phyloP scores from a whole-genome alignment of 2,329 filamentous ascomycete genomes.

The Alternaria alternata region DNA sequence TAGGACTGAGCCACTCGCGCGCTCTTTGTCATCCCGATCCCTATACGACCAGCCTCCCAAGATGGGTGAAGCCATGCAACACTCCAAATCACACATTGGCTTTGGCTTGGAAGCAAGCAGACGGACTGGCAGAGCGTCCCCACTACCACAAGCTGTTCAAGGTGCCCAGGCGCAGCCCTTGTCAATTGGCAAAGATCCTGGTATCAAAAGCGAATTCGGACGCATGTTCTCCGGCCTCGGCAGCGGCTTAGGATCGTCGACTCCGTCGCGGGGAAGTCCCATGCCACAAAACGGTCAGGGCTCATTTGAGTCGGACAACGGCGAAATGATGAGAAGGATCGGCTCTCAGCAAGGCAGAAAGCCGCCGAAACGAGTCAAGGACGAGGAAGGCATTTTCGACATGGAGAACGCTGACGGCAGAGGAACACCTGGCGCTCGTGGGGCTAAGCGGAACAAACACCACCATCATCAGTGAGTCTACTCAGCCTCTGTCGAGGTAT shows the following conservation, averaged over 20 bases:
- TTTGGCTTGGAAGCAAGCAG: constrained; percentile 78
- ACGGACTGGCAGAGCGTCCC: constrained; percentile 83
- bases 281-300: constrained; percentile 49
- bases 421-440: constrained; percentile 70
- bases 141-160: constrained; percentile 90
- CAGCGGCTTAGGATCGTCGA: constrained; percentile 68
- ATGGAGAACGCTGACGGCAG: constrained; percentile 71
- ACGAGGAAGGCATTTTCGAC: constrained; percentile 73
- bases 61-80: constrained; percentile 63
- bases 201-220: constrained; percentile 94
- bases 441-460: constrained; percentile 68
- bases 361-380: constrained; percentile 70
- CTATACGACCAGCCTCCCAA: constrained; percentile 51
- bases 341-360: constrained; percentile 51
- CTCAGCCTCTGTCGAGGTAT: constrained; percentile 7
- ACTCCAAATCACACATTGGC: constrained; percentile 74
- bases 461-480: constrained; percentile 69
- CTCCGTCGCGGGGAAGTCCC: constrained; percentile 62
- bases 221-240: constrained; percentile 96
- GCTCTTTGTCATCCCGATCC: constrained; percentile 46
- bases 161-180: constrained; percentile 84
- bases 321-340: constrained; percentile 43
- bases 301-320: constrained; percentile 37
- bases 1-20: constrained; percentile 44
- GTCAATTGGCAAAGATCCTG: constrained; percentile 81